Conservation (phyloP, 495 filamentous ascomycete species). For the Podospora pseudocomata region DNA sequence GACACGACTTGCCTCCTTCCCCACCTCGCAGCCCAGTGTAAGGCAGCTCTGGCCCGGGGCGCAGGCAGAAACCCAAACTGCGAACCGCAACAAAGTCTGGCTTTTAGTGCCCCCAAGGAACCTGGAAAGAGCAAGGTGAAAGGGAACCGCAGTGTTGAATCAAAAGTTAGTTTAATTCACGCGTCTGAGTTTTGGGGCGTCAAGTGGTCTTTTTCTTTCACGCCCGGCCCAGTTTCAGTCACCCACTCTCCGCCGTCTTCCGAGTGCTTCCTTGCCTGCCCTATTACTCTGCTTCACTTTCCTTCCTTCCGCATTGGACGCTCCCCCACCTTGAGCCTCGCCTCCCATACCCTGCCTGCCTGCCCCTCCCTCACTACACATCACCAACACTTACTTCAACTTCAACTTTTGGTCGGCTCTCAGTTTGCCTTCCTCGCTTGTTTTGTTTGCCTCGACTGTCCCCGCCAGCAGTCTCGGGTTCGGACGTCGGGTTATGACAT, state of each 20-base stretch:
- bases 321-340: slow-evolving; percentile 2
- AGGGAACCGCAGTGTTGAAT: slow-evolving; percentile 1
- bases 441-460: neutral
- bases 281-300: slow-evolving; percentile 8
- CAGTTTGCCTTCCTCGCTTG: neutral
- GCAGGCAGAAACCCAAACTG: slow-evolving; percentile 20
- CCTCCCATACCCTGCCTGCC: neutral
- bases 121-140: neutral
- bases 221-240: neutral
- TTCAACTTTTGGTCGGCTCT: slow-evolving; percentile 1
- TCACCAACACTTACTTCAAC: neutral
- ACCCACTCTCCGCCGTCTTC: neutral
- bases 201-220: neutral
- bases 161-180: slow-evolving; percentile 13
- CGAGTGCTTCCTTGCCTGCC: slow-evolving; percentile 7
- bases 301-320: slow-evolving; percentile 12
- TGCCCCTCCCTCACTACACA: neutral
- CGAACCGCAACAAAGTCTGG: slow-evolving; percentile 2
- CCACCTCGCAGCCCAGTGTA: slow-evolving; percentile 18
- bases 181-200: neutral
- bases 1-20: slow-evolving; percentile 22
- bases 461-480: neutral
- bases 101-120: neutral
- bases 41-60: slow-evolving; percentile 22
- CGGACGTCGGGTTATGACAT: slow-evolving; percentile 34